These are phyloP conservation scores for Fragaria ananassa DNA, from an alignment of 306 rosid species.

Conservation along the genomic window DNA sequence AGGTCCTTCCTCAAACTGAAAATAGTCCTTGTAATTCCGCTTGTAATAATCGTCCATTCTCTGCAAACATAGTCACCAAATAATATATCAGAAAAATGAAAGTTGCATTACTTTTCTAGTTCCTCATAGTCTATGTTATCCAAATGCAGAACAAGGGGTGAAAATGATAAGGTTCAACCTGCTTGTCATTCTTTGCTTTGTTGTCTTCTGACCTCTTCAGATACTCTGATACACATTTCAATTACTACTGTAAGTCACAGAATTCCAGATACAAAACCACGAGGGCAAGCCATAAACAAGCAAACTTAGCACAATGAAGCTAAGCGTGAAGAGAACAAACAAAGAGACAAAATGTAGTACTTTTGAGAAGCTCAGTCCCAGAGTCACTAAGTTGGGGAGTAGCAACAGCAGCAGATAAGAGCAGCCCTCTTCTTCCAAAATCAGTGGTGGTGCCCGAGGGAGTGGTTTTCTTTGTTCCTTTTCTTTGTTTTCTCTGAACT, in stretches of 20 bases:
- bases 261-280: neutral
- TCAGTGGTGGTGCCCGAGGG: constrained; percentile 14
- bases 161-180: constrained; percentile 36
- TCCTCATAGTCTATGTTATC: neutral
- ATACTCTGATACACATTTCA: constrained; percentile 48
- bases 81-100: neutral
- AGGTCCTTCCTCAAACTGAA: constrained; percentile 69
- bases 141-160: neutral
- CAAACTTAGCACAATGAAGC: neutral
- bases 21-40: constrained; percentile 93
- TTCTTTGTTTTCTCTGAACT: constrained; percentile 42
- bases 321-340: neutral
- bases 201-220: constrained; percentile 80
- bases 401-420: constrained; percentile 50
- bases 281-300: neutral
- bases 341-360: constrained; percentile 33
- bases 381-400: constrained; percentile 62
- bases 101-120: neutral
- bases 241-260: neutral
- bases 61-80: constrained; percentile 32
- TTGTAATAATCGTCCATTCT: constrained; percentile 80
- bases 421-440: constrained; percentile 55
- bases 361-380: constrained; percentile 62
- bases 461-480: constrained; percentile 8
- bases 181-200: constrained; percentile 87